A percentile compares a stretch with the other conserved stretches of the same genome.
Conservation (phyloP, 352 stramenopile species). For the Plasmopara muralis region DNA sequence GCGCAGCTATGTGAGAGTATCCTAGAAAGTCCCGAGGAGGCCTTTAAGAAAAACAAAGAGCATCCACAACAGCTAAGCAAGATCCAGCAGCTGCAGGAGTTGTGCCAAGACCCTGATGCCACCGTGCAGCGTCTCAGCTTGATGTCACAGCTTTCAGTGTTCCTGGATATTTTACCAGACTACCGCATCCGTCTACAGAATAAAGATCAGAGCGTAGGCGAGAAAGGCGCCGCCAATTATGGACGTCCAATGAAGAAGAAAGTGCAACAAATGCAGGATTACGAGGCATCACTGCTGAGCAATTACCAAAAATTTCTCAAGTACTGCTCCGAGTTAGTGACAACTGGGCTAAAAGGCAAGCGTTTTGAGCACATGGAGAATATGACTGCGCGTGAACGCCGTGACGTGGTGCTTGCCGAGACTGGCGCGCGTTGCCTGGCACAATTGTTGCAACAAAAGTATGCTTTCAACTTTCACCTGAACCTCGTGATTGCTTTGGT, state of each 20-base stretch:
- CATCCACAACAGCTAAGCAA: slow-evolving; percentile 74
- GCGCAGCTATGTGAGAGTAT: slow-evolving; percentile 87
- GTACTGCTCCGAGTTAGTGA: slow-evolving; percentile 56
- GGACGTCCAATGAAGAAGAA: slow-evolving; percentile 81
- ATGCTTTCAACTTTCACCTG: slow-evolving; percentile 82
- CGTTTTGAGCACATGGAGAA: slow-evolving; percentile 34
- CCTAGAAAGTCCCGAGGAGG: slow-evolving; percentile 78
- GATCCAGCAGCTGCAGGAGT: slow-evolving; percentile 64
- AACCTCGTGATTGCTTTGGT: slow-evolving; percentile 80
- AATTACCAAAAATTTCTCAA: slow-evolving; percentile 85
- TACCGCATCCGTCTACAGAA: slow-evolving; percentile 91
- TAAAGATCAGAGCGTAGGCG: slow-evolving; percentile 66
- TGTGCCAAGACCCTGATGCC: slow-evolving; percentile 64
- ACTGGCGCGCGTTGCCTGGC: slow-evolving; percentile 65
- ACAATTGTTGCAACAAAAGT: slow-evolving; percentile 78
- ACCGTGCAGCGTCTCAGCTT: slow-evolving; percentile 84
- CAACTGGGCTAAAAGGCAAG: slow-evolving; percentile 50
- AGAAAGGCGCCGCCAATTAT: slow-evolving; percentile 73
- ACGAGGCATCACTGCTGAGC: slow-evolving; percentile 62
- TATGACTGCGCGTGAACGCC: slow-evolving; percentile 28
- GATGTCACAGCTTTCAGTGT: slow-evolving; percentile 91
- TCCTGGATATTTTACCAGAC: slow-evolving; percentile 92
- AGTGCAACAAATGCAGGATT: slow-evolving; percentile 84
- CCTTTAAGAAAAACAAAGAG: slow-evolving; percentile 83
- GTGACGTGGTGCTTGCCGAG: slow-evolving; percentile 56